Evolutionary conservation across 305 asterid species (phyloP), one percentile per base, ranked within the genome.

Genomic region (Rubia peregrina): DNA sequence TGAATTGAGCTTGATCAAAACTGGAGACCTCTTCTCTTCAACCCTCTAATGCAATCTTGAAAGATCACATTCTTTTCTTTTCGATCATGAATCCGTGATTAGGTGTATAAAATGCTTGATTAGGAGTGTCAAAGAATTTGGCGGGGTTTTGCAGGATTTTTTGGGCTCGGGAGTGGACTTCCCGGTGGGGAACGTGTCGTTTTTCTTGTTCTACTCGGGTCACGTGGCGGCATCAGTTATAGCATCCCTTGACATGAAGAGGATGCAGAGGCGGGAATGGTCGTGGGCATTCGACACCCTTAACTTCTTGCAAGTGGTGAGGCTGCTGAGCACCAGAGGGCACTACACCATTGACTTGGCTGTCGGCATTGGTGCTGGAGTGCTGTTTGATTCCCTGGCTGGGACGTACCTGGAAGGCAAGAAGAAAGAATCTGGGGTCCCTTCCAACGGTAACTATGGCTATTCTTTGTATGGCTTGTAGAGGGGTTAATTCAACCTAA

Each of bases 161-260:
- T 76, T 93, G 89, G 96, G 95, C 1, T 93, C 98, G 8, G 98
- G 97, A 0, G 96, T 82, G 9, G 98, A 93, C 84, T 93, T 93
- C 61, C 98, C 97, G 0, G 98, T 90, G 0, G 98, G 97, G 11
- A 93, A 93, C 17, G 96, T 90, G 5, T 90, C 97, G 4, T 93
- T 93, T 76, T 93, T 93, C 88, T 69, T 93, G 65, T 93, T 93
- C 75, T 93, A 88, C 68, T 93, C 98, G 0, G 98, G 98, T 13
- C 97, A 93, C 48, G 97, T 93, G 7, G 97, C 95, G 6, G 96
- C 98, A 57, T 88, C 98, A 0, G 82, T 93, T 14, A 93, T 93
- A 5, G 97, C 97, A 10, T 93, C 98, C 0, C 21, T 86, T 3
- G 98, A 93, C 84, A 90, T 93, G 98, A 90, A 84, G 69, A 77